Evolutionary conservation across 2,329 filamentous ascomycete genomes (phyloP).

Genomic region (Sphaerulina vaccinii): DNA sequence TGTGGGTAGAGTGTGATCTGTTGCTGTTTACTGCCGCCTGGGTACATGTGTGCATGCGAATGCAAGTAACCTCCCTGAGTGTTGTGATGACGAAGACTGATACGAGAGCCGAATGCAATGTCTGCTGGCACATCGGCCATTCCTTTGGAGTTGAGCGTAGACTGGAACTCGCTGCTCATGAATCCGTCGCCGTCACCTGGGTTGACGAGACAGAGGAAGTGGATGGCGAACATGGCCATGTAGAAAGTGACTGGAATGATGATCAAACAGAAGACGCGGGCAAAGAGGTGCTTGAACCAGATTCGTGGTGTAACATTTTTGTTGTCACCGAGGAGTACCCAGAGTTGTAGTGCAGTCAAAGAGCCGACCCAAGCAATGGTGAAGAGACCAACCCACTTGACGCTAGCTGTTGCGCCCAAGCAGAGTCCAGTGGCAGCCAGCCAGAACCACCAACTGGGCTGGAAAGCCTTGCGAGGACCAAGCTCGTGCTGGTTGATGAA

Average conservation of each 20-base stretch:
- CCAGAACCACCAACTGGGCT: conserved; percentile 97
- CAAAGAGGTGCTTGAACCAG: conserved; percentile 92
- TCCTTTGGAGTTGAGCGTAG: conserved; percentile 90
- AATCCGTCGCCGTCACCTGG: conserved; percentile 97
- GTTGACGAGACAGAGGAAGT: conserved; percentile 90
- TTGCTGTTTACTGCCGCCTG: conserved; percentile 94
- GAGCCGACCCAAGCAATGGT: conserved; percentile 97
- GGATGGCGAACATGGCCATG: conserved; percentile 94
- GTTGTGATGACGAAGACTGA: conserved; percentile 88
- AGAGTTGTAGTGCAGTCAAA: conserved; percentile 87
- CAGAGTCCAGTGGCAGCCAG: conserved; percentile 80
- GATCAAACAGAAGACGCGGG: conserved; percentile 86
- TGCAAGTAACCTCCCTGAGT: conserved; percentile 97
- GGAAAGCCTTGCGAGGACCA: conserved; percentile 83
- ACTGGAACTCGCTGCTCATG: conserved; percentile 99
- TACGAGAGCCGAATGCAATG: conserved; percentile 81
- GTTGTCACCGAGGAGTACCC: conserved; percentile 87
- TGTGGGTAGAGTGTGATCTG: conserved; percentile 98
- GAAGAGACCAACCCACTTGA: conserved; percentile 99
- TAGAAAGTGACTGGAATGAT: conserved; percentile 88
- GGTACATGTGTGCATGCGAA: conserved; percentile 97
- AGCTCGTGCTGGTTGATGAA: conserved; percentile 98
- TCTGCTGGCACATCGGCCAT: conserved; percentile 96
- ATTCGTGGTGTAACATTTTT: conserved; percentile 78
- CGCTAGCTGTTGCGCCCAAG: conserved; percentile 85